A percentile compares a stretch with the other conserved stretches of the same genome.
Evolutionary conservation across 371 early-diverging fungal species (phyloP).

Genomic region (Mucor piriformis): DNA sequence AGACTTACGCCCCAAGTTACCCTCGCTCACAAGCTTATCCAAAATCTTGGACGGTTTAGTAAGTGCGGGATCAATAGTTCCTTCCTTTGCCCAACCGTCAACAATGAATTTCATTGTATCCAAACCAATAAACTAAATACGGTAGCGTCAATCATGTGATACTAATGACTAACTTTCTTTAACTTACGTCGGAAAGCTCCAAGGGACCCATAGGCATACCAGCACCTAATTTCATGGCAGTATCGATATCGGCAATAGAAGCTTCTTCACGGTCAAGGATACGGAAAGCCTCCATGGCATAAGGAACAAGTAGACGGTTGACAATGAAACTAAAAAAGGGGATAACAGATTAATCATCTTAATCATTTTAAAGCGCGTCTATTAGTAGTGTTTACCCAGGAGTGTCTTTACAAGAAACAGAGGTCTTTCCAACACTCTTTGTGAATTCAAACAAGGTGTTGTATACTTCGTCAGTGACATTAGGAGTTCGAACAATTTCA

Average conservation of each 20-base stretch:
- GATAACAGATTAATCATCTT: slow-evolving; percentile 1
- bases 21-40: slow-evolving; percentile 76
- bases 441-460: slow-evolving; percentile 67
- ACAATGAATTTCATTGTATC: slow-evolving; percentile 95
- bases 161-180: not conserved
- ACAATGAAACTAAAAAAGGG: slow-evolving; percentile 92
- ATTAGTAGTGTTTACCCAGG: slow-evolving; percentile 90
- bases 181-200: slow-evolving; percentile 85
- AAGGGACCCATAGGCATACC: slow-evolving; percentile 99
- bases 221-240: slow-evolving; percentile 97
- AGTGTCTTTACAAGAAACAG: slow-evolving; percentile 95
- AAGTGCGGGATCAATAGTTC: slow-evolving; percentile 71
- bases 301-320: slow-evolving; percentile 95
- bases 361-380: too few relatives aligned
- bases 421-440: slow-evolving; percentile 79
- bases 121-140: slow-evolving; percentile 84
- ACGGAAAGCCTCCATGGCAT: slow-evolving; percentile 92
- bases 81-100: slow-evolving; percentile 85
- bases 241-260: slow-evolving; percentile 86
- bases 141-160: not conserved
- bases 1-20: slow-evolving; percentile 86
- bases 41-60: slow-evolving; percentile 71
- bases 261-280: slow-evolving; percentile 93
- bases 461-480: slow-evolving; percentile 65
- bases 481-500: slow-evolving; percentile 82